Base-by-base conservation (phyloP, 257 asterid genomes). In the Coffea canephora region DNA sequence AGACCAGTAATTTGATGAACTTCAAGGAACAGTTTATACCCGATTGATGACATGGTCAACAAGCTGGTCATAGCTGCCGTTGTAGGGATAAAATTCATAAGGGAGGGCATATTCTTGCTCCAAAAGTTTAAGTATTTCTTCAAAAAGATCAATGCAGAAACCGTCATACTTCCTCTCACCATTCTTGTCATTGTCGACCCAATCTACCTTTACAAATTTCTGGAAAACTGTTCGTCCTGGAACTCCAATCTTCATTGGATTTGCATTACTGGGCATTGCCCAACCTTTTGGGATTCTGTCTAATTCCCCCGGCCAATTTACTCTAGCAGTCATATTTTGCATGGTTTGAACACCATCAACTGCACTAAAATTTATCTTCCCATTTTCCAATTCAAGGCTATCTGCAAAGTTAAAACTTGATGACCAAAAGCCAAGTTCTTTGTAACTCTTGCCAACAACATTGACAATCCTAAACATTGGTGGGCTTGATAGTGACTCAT, bases 251-350 rank as follows among this genome's bases (percentile, higher is more conserved):
- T 10, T 82, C 81, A 87, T 54, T 52, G 86, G 86, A 27, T 74
- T 54, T 80, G 77, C 73, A 74, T 75, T 75, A 59, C 85, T 80
- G n/a, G 90, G 90, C 84, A 82, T 82, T 69, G 82, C 80, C 91
- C 89, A 86, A 39, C 91, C 91, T 75, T 77, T 88, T 6, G 91
- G 91, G 36, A 67, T 78, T 81, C 88, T 77, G 12, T 71, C 65
- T 73, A 84, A 72, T 50, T 84, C 87, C 65, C 88, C 91, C 0
- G 91, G 91, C 91, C 91, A 88, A 69, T 78, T 80, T 41, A 84
- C 78, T 31, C 25, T 2, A 57, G 61, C 77, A 8, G 14, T 36
- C 71, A 84, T 72, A 5, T 66, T 13, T 23, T 67, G 39, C 88
- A 76, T 46, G 39, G 11, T 71, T 36, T 25, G 69, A 43, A 57